Conservation (phyloP, 2,329 filamentous ascomycete genomes). For the Periglandula ipomoeae region DNA sequence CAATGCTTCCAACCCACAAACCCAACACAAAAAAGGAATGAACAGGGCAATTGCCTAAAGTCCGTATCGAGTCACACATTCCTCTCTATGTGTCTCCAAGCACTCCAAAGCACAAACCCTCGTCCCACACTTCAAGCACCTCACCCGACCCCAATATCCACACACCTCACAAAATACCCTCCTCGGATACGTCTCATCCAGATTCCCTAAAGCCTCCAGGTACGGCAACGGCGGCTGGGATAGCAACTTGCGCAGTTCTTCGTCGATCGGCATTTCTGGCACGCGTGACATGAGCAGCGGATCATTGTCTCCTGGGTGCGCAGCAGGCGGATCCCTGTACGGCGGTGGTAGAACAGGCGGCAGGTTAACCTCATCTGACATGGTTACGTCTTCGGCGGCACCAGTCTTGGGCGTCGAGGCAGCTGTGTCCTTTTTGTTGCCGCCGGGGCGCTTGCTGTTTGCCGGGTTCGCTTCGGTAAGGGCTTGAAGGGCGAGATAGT, state of each 20-base stretch:
- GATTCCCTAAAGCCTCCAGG: constrained; percentile 47
- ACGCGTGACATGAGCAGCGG: constrained; percentile 49
- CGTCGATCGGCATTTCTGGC: constrained; percentile 47
- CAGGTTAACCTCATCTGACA: constrained; percentile 16
- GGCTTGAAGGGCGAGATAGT: constrained; percentile 59
- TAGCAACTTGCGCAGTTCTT: constrained; percentile 56
- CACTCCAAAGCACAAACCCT: constrained; percentile 71
- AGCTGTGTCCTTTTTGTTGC: constrained; percentile 17
- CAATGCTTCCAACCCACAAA: constrained; percentile 10
- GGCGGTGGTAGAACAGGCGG: constrained; percentile 27
- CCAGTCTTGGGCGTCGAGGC: constrained; percentile 11
- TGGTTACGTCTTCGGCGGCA: constrained; percentile 17
- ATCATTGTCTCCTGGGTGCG: constrained; percentile 43
- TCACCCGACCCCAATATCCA: constrained; percentile 71
- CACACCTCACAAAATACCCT: constrained; percentile 70
- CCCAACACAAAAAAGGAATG: background rate
- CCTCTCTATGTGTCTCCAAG: constrained; percentile 61
- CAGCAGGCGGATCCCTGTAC: constrained; percentile 20
- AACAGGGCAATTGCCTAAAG: constrained; percentile 16
- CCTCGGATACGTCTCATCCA: constrained; percentile 41
- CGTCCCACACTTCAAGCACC: constrained; percentile 69
- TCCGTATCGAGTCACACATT: constrained; percentile 58
- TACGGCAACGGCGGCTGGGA: constrained; percentile 58
- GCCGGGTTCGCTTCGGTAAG: constrained; percentile 28
- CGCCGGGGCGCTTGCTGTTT: constrained; percentile 18